phyloP scores from a whole-genome alignment of 2,329 filamentous ascomycete species.

The Triangularia setosa region DNA sequence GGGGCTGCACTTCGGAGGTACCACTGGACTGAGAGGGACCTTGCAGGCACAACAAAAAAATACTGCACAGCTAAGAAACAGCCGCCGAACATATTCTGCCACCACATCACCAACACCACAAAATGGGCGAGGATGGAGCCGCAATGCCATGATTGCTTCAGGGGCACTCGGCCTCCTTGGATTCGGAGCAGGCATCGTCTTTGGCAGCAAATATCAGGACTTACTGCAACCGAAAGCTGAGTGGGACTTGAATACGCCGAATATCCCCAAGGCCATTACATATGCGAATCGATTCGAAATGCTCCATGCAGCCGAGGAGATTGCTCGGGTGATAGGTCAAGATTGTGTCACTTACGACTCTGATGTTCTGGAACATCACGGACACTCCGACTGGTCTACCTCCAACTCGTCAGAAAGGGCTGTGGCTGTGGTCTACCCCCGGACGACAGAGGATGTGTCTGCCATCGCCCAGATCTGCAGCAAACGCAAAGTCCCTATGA shows the following conservation, averaged over 20 bases:
- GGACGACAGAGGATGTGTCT: conserved; percentile 60
- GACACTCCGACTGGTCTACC: conserved; percentile 68
- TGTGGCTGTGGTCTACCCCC: conserved; percentile 62
- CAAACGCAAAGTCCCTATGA: conserved; percentile 64
- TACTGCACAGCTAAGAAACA: neutral
- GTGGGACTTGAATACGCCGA: neutral
- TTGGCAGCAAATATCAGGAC: neutral
- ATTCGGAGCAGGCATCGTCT: conserved; percentile 10
- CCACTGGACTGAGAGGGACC: neutral
- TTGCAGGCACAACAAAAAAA: neutral
- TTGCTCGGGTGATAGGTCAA: conserved; percentile 49
- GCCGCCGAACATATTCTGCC: neutral
- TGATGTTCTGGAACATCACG: conserved; percentile 60
- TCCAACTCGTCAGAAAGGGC: conserved; percentile 62
- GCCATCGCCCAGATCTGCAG: conserved; percentile 59
- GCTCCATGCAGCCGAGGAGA: conserved; percentile 51
- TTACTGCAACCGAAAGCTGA: neutral
- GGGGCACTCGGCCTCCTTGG: conserved; percentile 1
- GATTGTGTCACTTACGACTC: conserved; percentile 61
- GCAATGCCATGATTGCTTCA: neutral
- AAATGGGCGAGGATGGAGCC: neutral
- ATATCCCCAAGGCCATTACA: neutral
- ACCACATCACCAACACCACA: neutral
- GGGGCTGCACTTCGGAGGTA: neutral
- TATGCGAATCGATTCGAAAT: conserved; percentile 23